A percentile compares a stretch with the other conserved stretches of the same genome.
Evolutionary conservation across 2,329 filamentous ascomycete genomes (phyloP).

Genomic region (Microsporum ferrugineum): DNA sequence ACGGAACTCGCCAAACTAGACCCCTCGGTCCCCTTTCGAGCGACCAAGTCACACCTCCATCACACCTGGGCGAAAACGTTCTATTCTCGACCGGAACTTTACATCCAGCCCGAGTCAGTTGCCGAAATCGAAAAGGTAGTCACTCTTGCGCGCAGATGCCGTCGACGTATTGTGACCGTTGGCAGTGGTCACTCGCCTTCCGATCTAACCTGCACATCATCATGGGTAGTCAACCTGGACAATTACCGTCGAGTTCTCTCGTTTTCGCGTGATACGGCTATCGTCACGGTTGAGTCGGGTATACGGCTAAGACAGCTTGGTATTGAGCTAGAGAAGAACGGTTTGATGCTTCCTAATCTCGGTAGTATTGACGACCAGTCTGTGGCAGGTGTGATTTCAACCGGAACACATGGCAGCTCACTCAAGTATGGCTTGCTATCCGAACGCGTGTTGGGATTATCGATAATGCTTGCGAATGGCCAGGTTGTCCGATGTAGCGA

Average conservation of each 20-base stretch:
- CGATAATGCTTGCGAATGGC: conserved; percentile 73
- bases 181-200: conserved; percentile 88
- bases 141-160: conserved; percentile 65
- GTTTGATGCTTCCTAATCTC: conserved; percentile 78
- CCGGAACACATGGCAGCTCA: conserved; percentile 85
- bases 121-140: conserved; percentile 75
- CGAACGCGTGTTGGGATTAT: conserved; percentile 61
- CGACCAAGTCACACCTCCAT: conserved; percentile 60
- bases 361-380: conserved; percentile 94
- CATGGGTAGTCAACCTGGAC: conserved; percentile 92
- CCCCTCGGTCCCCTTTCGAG: conserved; percentile 62
- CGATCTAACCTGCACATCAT: conserved; percentile 81
- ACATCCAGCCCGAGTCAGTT: conserved; percentile 69
- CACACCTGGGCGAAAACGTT: conserved; percentile 94
- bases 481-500: conserved; percentile 57
- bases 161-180: conserved; percentile 71
- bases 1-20: conserved; percentile 49
- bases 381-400: conserved; percentile 82
- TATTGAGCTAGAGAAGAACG: conserved; percentile 58
- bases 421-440: conserved; percentile 73
- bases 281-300: conserved; percentile 73
- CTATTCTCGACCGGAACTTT: conserved; percentile 78
- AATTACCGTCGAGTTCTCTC: conserved; percentile 61
- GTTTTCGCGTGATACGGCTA: conserved; percentile 53
- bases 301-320: conserved; percentile 70